Evolutionary conservation across 2,329 filamentous ascomycete genomes (phyloP).

Genomic region (Talaromyces sp.): DNA sequence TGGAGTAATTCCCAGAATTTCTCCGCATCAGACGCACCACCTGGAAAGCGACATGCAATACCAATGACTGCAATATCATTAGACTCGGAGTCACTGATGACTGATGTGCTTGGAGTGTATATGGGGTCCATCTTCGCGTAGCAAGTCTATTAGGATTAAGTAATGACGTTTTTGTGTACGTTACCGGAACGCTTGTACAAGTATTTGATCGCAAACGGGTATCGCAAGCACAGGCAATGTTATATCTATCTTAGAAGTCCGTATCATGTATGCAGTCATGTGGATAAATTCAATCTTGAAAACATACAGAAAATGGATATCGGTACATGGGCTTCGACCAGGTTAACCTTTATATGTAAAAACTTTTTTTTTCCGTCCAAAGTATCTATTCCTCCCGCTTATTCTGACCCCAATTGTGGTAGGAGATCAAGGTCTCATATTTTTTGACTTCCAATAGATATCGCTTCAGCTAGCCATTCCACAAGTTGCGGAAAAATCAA

Average conservation of each 20-base stretch:
- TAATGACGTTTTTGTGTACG: not conserved
- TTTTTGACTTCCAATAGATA: not conserved
- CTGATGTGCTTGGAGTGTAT: not conserved
- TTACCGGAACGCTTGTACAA: not conserved
- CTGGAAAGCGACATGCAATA: conserved; percentile 15
- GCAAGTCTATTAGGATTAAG: not conserved
- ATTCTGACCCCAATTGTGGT: not conserved
- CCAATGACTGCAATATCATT: conserved; percentile 18
- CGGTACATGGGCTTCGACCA: not conserved
- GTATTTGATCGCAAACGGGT: not conserved
- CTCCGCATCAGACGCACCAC: conserved; percentile 1
- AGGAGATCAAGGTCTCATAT: not conserved
- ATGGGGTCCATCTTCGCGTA: not conserved
- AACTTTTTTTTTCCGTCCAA: not conserved
- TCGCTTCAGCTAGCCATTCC: not conserved
- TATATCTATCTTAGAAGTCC: not conserved
- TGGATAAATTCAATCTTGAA: not conserved
- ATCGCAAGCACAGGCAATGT: not conserved
- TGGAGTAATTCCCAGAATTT: conserved; percentile 8
- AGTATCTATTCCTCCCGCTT: not conserved
- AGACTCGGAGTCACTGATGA: not conserved
- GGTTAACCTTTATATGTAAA: not conserved
- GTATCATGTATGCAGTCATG: not conserved
- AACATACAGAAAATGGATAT: not conserved
- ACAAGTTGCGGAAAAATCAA: not conserved